Evolutionary conservation across 2,329 filamentous ascomycete species (phyloP), one percentile per base, ranked within the genome.

Genomic region (Alternaria viburni): DNA sequence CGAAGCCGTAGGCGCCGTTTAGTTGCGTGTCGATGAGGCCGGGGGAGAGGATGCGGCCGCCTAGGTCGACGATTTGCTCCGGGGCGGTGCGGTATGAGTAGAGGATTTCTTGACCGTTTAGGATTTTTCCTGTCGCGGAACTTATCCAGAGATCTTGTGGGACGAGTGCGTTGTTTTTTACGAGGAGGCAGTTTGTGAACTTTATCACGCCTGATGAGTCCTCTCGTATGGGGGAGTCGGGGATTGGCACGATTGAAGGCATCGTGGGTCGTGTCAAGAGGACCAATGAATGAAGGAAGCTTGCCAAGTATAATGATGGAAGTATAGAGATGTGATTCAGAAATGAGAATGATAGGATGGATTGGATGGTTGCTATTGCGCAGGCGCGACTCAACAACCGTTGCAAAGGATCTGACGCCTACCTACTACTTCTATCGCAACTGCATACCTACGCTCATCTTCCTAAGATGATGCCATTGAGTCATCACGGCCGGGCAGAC

Each of bases 1-100:
- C 95, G 84, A 97, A 96, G 60, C 93, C 93, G 74, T 93, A 95
- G 10, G 92, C 93, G 51, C 94, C 94, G 74, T 97, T 97, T 70
- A 97, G 89, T 80, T 97, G 94, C 56, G 91, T 91, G 69, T 97
- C 94, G 71, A 97, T 96, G 75, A 97, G 86, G 25, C 94, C 94
- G 0, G 94, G 93, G 0, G 91, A 89, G 19, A 97, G 79, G 69
- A 97, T 95, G 72, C 92, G 92, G 62, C 93, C 93, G 21, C 21
- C 88, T 2, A 97, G 88, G 74, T 97, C 89, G 71, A 97, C 85
- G 57, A 90, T 89, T 70, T 89, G 82, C 76, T 95, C 92, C 2
- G 94, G 92, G 3, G 90, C 83, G 57, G 86, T 83, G 49, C 89
- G 85, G 56, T 91, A 86, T 71, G 89, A 89, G 77, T 92, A 94